Evolutionary conservation across 2,329 filamentous ascomycete genomes (phyloP).

Genomic region (Raffaelea deltoideospora): DNA sequence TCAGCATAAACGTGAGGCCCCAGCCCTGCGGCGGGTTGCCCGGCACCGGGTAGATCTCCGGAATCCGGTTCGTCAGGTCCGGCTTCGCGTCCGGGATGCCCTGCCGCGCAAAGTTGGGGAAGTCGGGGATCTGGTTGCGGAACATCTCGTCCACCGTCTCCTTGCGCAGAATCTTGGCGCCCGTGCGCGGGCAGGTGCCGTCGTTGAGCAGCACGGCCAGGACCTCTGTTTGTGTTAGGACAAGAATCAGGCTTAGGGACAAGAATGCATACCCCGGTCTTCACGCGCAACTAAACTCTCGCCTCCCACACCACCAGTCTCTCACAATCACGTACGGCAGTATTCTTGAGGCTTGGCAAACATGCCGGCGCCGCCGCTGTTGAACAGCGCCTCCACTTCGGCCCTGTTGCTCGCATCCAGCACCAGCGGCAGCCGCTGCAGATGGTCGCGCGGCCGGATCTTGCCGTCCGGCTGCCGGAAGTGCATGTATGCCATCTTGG

Average conservation of each 20-base stretch:
- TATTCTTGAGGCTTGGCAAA: slow-evolving; percentile 27
- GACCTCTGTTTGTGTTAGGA: too few species aligned
- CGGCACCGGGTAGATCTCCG: slow-evolving; percentile 30
- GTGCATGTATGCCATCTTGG: slow-evolving; percentile 38
- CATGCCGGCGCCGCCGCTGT: slow-evolving; percentile 28
- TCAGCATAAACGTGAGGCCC: slow-evolving; percentile 41
- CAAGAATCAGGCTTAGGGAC: too few species aligned
- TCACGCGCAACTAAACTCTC: too few species aligned
- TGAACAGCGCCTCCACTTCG: slow-evolving; percentile 10
- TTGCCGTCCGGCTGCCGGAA: slow-evolving; percentile 27
- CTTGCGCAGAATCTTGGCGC: slow-evolving; percentile 31
- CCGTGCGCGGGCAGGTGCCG: slow-evolving; percentile 40
- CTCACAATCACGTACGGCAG: slow-evolving; percentile 10
- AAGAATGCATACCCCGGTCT: too few species aligned
- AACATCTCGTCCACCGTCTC: slow-evolving; percentile 46
- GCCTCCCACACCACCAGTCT: too few species aligned
- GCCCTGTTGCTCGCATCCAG: slow-evolving; percentile 3
- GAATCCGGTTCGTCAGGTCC: slow-evolving; percentile 25
- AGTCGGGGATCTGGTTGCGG: slow-evolving; percentile 39
- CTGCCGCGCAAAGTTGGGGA: slow-evolving; percentile 31
- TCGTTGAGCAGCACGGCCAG: slow-evolving; percentile 45
- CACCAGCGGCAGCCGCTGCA: slow-evolving; percentile 5
- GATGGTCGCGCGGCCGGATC: slow-evolving; percentile 20
- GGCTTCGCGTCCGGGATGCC: slow-evolving; percentile 27
- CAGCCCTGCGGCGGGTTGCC: slow-evolving; percentile 40